phyloP scores from a whole-genome alignment of 2,329 filamentous ascomycete species.

The Ophiostoma perfectum region DNA sequence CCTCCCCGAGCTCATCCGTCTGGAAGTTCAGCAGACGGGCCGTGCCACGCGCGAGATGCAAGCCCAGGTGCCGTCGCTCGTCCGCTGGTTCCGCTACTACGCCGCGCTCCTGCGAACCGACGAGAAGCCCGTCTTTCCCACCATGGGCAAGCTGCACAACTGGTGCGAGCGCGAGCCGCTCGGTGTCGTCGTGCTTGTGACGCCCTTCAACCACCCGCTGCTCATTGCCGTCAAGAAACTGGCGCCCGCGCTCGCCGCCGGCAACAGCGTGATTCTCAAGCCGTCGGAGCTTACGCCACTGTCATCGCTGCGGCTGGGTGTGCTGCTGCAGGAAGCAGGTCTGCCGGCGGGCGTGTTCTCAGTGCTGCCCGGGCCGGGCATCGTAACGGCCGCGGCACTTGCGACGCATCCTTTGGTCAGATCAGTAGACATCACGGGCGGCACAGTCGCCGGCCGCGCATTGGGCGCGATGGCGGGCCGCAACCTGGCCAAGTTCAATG shows the following conservation, averaged over 20 bases:
- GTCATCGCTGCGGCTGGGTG: constrained; percentile 54
- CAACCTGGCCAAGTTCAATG: constrained; percentile 64
- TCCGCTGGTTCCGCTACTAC: constrained; percentile 68
- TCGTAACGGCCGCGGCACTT: constrained; percentile 48
- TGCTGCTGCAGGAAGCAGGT: constrained; percentile 59
- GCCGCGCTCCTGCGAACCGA: constrained; percentile 62
- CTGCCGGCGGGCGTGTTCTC: constrained; percentile 66
- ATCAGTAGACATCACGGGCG: constrained; percentile 72
- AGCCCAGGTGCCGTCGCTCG: constrained; percentile 60
- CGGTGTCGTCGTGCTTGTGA: constrained; percentile 53
- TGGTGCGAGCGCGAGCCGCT: constrained; percentile 51
- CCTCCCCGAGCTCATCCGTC: constrained; percentile 52
- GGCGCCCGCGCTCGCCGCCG: constrained; percentile 54
- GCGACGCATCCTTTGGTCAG: constrained; percentile 48
- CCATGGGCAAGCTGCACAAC: constrained; percentile 54
- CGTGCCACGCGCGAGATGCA: constrained; percentile 64
- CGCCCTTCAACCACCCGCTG: constrained; percentile 55
- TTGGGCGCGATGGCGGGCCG: constrained; percentile 61
- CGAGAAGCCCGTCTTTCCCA: constrained; percentile 61
- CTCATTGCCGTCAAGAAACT: constrained; percentile 57
- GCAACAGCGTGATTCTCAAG: constrained; percentile 57
- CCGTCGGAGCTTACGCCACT: constrained; percentile 59
- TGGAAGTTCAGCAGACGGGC: constrained; percentile 64
- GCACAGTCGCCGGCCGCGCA: constrained; percentile 62
- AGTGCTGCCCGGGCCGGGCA: constrained; percentile 52